These are phyloP conservation scores for Arachis hypogaea DNA, from an alignment of 306 rosid genomes.

Conservation along the genomic window DNA sequence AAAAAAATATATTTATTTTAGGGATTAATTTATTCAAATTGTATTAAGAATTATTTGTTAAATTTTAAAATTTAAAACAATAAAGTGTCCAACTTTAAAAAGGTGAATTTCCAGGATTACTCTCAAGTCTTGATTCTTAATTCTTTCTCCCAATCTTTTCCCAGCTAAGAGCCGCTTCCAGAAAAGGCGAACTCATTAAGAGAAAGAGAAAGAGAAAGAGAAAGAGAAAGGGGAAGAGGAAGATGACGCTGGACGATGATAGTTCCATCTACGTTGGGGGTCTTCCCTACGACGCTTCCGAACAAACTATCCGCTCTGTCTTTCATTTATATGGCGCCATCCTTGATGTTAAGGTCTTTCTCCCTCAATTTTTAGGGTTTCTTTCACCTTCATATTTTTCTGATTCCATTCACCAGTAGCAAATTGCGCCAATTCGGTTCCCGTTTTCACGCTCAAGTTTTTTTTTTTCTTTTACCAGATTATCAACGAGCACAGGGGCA, in stretches of 20 bases:
- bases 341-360: slow-evolving; percentile 77
- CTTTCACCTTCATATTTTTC: neutral
- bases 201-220: neutral
- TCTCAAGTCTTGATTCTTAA: too few species aligned
- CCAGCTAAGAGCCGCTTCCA: too few species aligned
- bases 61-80: too few species aligned
- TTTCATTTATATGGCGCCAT: slow-evolving; percentile 84
- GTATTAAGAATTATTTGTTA: too few species aligned
- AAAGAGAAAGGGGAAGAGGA: neutral
- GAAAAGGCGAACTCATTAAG: neutral
- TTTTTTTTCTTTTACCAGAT: slow-evolving; percentile 53
- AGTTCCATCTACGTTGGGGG: slow-evolving; percentile 92
- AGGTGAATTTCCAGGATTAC: too few species aligned
- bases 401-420: neutral
- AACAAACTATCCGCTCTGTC: slow-evolving; percentile 61
- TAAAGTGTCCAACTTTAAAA: too few species aligned
- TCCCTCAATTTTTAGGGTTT: slow-evolving; percentile 33
- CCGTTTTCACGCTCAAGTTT: slow-evolving; percentile 11
- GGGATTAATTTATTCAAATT: too few species aligned
- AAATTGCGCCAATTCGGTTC: slow-evolving; percentile 9
- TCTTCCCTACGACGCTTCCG: slow-evolving; percentile 78
- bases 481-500: slow-evolving; percentile 82
- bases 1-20: too few species aligned
- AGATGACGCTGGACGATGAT: slow-evolving; percentile 84
- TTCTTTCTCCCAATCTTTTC: too few species aligned